These are phyloP conservation scores for Coleophoma cylindrospora DNA, from an alignment of 2,329 filamentous ascomycete species.

Conservation along the genomic window DNA sequence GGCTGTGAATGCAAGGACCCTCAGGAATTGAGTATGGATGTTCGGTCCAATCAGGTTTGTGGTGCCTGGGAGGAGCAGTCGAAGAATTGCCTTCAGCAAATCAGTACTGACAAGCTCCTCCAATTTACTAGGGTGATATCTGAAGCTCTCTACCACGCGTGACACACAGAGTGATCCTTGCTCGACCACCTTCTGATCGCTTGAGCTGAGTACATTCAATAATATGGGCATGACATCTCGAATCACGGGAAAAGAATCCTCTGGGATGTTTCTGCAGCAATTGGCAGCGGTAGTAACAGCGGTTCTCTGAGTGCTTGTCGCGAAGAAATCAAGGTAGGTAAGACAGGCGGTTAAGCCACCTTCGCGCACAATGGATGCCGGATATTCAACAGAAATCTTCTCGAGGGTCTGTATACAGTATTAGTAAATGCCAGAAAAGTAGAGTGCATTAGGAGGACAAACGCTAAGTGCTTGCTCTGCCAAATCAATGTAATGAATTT, in stretches of 20 bases:
- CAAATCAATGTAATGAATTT: conserved; percentile 95
- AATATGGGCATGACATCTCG: conserved; percentile 95
- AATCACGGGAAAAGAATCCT: conserved; percentile 88
- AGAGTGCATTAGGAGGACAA: conserved; percentile 24
- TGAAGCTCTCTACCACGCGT: conserved; percentile 95
- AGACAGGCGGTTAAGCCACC: conserved; percentile 94
- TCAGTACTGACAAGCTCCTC: conserved; percentile 90
- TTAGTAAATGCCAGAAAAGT: conserved; percentile 5
- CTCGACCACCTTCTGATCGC: conserved; percentile 93
- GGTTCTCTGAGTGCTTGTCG: conserved; percentile 92
- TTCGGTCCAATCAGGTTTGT: conserved; percentile 92
- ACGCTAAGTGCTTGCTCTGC: conserved; percentile 92
- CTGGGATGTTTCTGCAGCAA: conserved; percentile 93
- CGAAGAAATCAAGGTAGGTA: conserved; percentile 95
- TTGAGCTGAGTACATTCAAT: conserved; percentile 84
- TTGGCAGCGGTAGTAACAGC: conserved; percentile 97
- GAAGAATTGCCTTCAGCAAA: conserved; percentile 76
- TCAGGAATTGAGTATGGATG: conserved; percentile 94
- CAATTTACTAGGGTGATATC: conserved; percentile 77
- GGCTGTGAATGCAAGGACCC: conserved; percentile 85
- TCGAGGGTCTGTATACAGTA: conserved; percentile 63
- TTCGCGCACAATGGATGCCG: conserved; percentile 89
- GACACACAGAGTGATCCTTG: conserved; percentile 95
- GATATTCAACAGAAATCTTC: conserved; percentile 96
- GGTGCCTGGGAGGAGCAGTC: conserved; percentile 85